Conservation (phyloP, 352 stramenopile species). For the Pythium dissimile region DNA sequence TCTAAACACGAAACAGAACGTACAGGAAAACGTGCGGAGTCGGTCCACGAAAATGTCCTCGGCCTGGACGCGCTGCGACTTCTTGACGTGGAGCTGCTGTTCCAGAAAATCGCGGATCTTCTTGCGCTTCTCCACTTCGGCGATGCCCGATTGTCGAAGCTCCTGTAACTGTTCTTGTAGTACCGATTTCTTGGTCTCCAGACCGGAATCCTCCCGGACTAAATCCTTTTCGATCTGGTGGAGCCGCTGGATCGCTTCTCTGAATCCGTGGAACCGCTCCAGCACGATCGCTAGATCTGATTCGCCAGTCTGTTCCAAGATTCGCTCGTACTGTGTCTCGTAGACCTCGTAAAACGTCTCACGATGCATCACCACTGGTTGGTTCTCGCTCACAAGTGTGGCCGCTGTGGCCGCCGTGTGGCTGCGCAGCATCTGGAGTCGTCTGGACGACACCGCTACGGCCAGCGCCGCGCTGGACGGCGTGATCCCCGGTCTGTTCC, state of each 20-base stretch:
- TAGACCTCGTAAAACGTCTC: constrained; percentile 61
- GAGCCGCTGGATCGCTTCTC: constrained; percentile 30
- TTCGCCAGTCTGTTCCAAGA: constrained; percentile 48
- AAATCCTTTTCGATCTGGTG: constrained; percentile 52
- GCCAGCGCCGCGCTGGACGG: constrained; percentile 1
- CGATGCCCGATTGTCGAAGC: constrained; percentile 43
- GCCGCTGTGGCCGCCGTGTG: constrained; percentile 23
- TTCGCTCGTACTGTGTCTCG: constrained; percentile 52
- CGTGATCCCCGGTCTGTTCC: background rate
- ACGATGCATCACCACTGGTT: constrained; percentile 21
- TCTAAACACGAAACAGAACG: constrained; percentile 1
- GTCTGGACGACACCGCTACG: constrained; percentile 1
- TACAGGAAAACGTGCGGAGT: constrained; percentile 51
- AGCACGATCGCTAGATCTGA: constrained; percentile 44
- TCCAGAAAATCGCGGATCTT: constrained; percentile 55
- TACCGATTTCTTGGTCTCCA: constrained; percentile 29
- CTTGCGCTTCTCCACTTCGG: constrained; percentile 49
- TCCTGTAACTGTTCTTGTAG: constrained; percentile 30
- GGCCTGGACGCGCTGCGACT: constrained; percentile 32
- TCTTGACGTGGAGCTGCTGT: constrained; percentile 34
- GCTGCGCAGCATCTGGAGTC: constrained; percentile 9
- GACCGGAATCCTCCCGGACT: constrained; percentile 17
- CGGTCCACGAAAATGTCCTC: constrained; percentile 38
- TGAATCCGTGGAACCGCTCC: constrained; percentile 41
- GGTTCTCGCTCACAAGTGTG: too few species aligned